These are phyloP conservation scores for Apiosordaria backusii DNA, from an alignment of 495 filamentous ascomycete genomes.

Conservation along the genomic window DNA sequence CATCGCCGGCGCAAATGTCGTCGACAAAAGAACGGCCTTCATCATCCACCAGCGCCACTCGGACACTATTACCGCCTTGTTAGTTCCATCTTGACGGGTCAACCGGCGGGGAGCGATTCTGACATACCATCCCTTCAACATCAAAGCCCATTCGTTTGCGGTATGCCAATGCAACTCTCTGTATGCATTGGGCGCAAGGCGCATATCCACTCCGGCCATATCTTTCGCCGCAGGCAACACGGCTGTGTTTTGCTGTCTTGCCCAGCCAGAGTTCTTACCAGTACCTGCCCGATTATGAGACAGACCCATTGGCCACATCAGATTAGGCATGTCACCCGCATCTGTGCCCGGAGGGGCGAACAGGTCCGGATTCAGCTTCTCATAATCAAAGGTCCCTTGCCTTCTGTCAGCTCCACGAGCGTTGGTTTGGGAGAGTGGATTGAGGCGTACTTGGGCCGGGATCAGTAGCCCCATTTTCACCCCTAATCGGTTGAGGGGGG, in stretches of 20 bases:
- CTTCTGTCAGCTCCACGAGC: neutral
- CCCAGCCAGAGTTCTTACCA: slow-evolving; percentile 58
- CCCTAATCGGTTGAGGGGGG: slow-evolving; percentile 69
- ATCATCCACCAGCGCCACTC: slow-evolving; percentile 58
- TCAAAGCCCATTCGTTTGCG: slow-evolving; percentile 60
- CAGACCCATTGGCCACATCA: slow-evolving; percentile 69
- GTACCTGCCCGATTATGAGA: slow-evolving; percentile 60
- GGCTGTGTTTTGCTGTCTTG: slow-evolving; percentile 61
- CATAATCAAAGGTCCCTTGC: slow-evolving; percentile 46
- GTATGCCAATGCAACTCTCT: slow-evolving; percentile 74
- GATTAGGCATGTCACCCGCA: slow-evolving; percentile 57
- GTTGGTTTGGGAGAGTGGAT: slow-evolving; percentile 34
- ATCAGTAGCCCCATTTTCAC: slow-evolving; percentile 53
- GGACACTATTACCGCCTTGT: slow-evolving; percentile 33
- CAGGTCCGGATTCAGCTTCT: slow-evolving; percentile 62
- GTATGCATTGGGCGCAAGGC: slow-evolving; percentile 61
- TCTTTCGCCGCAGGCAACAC: slow-evolving; percentile 61
- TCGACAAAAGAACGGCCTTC: slow-evolving; percentile 63
- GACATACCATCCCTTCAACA: slow-evolving; percentile 55
- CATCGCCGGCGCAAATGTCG: slow-evolving; percentile 62
- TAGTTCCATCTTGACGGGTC: neutral
- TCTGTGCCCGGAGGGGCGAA: slow-evolving; percentile 66
- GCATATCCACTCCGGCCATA: slow-evolving; percentile 79
- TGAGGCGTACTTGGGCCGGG: slow-evolving; percentile 52
- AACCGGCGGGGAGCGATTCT: neutral